Evolutionary conservation across 139 green algal genomes (phyloP).

Genomic region (Mesostigma viride): DNA sequence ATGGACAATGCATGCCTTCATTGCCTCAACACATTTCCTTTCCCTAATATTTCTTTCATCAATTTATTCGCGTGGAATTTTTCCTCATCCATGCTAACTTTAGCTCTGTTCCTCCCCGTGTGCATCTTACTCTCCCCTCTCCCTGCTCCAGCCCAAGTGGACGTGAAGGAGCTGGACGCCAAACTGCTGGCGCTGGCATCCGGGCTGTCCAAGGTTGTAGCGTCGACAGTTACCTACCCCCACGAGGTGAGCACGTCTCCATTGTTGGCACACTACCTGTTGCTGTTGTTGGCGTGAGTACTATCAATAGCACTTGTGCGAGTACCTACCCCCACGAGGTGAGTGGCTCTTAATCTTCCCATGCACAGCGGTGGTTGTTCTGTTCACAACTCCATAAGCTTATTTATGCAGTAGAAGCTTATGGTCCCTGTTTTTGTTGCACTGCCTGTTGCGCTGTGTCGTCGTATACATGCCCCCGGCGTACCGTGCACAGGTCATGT

Average conservation of each 20-base stretch:
- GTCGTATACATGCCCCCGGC: too few species aligned
- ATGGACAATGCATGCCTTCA: too few species aligned
- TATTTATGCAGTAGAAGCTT: too few species aligned
- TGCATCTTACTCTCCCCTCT: not conserved
- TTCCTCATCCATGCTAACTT: conserved; percentile 16
- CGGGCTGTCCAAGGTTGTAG: conserved; percentile 83
- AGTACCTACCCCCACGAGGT: not conserved
- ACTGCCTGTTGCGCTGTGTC: too few species aligned
- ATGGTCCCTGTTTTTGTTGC: too few species aligned
- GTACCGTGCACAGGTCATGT: too few species aligned
- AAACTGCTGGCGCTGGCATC: conserved; percentile 67
- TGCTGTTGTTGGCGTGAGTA: not conserved
- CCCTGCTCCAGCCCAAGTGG: not conserved
- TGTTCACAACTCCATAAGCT: too few species aligned
- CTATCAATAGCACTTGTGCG: not conserved
- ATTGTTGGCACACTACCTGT: not conserved
- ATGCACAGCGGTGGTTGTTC: too few species aligned
- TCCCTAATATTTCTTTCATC: too few species aligned
- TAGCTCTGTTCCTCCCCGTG: not conserved
- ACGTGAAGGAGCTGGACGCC: conserved; percentile 17
- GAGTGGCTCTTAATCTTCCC: not conserved
- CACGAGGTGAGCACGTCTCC: conserved; percentile 61
- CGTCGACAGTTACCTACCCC: conserved; percentile 88
- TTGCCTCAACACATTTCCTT: too few species aligned
- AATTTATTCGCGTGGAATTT: too few species aligned